Evolutionary conservation across 352 stramenopile genomes (phyloP).

Genomic region (Globisporangium okanoganense): DNA sequence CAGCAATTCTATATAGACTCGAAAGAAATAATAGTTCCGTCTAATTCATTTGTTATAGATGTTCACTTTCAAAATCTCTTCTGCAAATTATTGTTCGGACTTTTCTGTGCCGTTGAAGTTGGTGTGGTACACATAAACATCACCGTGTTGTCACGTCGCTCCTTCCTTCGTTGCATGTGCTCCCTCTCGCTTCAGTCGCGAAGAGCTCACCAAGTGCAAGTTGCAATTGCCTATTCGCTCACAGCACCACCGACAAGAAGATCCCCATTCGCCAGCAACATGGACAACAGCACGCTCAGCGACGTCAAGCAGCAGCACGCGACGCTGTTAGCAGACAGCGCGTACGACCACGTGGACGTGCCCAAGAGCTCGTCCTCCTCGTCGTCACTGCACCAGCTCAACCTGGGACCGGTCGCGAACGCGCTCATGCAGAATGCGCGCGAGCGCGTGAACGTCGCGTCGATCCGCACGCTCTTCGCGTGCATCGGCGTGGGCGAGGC

Average conservation of each 20-base stretch:
- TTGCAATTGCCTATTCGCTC: background rate
- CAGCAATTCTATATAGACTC: too few relatives aligned
- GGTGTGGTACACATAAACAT: too few relatives aligned
- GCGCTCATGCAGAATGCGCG: constrained; percentile 37
- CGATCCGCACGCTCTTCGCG: constrained; percentile 56
- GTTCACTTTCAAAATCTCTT: too few relatives aligned
- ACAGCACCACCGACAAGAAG: background rate
- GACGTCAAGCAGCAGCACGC: constrained; percentile 7
- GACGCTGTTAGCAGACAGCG: background rate
- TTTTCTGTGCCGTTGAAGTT: too few relatives aligned
- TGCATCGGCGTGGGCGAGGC: constrained; percentile 62
- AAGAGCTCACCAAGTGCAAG: background rate
- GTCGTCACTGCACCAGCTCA: constrained; percentile 18
- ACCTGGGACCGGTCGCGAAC: constrained; percentile 24
- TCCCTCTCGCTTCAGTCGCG: background rate
- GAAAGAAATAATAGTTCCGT: too few relatives aligned
- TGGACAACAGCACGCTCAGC: constrained; percentile 17
- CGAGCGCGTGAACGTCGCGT: constrained; percentile 37
- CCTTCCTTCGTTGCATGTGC: too few relatives aligned
- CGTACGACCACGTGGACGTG: constrained; percentile 6
- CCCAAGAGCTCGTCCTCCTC: constrained; percentile 6
- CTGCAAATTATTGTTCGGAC: too few relatives aligned
- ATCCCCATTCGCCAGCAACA: background rate
- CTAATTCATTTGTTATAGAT: too few relatives aligned
- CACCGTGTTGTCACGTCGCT: too few relatives aligned